Conservation (phyloP, 257 asterid species). For the Solanum tarapatanum region DNA sequence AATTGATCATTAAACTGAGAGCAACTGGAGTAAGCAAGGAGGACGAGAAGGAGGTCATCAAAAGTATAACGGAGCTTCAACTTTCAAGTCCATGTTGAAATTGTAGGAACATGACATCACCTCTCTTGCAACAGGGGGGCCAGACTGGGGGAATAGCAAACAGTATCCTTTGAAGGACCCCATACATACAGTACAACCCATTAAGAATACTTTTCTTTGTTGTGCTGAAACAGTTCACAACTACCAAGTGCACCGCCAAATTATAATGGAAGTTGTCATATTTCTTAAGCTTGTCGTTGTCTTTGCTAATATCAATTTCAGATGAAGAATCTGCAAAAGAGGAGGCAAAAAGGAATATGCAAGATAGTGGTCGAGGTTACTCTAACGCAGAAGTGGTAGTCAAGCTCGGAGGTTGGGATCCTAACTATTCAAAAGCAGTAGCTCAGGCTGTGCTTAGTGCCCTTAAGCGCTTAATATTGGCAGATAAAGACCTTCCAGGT, state of each 20-base stretch:
- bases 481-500: constrained; percentile 82
- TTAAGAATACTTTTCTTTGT: background rate
- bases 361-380: constrained; percentile 44
- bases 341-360: constrained; percentile 46
- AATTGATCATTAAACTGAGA: background rate
- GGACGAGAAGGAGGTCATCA: background rate
- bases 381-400: constrained; percentile 73
- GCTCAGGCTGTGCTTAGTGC: constrained; percentile 83
- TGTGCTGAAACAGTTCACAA: background rate
- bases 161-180: background rate
- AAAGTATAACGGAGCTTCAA: background rate
- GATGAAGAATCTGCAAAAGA: constrained; percentile 78
- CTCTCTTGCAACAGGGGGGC: background rate
- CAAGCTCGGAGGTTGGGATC: constrained; percentile 75
- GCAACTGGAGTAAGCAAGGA: background rate
- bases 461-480: constrained; percentile 61
- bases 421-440: constrained; percentile 48
- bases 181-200: background rate
- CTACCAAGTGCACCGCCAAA: background rate
- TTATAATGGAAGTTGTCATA: background rate
- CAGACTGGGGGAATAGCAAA: background rate
- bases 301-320: constrained; percentile 9
- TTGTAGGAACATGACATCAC: background rate
- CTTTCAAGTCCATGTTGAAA: background rate
- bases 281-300: background rate